These are phyloP conservation scores for Sesbania bispinosa DNA, from an alignment of 306 rosid genomes.

Conservation along the genomic window DNA sequence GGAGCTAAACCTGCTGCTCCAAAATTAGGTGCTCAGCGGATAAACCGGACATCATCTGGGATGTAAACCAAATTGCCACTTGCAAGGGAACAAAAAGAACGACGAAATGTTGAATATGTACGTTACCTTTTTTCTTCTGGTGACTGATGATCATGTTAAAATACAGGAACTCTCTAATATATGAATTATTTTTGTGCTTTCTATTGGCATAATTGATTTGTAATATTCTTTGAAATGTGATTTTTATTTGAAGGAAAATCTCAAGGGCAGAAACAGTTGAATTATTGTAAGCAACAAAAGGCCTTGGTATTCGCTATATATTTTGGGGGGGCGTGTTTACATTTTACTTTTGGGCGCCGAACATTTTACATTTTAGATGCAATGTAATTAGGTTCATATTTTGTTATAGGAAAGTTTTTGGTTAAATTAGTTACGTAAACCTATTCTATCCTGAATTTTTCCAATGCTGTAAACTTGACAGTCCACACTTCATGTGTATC, in stretches of 20 bases:
- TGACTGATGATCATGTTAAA: slow-evolving; percentile 26
- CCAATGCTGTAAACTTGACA: neutral
- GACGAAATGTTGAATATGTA: neutral
- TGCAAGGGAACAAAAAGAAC: slow-evolving; percentile 14
- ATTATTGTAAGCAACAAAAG: slow-evolving; percentile 11
- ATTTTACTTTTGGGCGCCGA: neutral
- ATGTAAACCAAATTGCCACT: slow-evolving; percentile 37
- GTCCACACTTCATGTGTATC: too few species aligned
- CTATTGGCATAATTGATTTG: slow-evolving; percentile 33
- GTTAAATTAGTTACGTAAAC: neutral
- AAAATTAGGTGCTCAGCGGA: slow-evolving; percentile 88
- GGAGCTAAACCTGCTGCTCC: slow-evolving; percentile 76
- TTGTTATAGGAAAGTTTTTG: slow-evolving; percentile 18
- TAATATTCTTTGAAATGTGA: slow-evolving; percentile 32
- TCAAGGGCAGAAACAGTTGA: slow-evolving; percentile 18
- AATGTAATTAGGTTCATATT: slow-evolving; percentile 33
- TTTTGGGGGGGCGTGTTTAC: slow-evolving; percentile 15
- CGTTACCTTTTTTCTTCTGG: slow-evolving; percentile 12
- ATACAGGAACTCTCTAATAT: slow-evolving; percentile 1
- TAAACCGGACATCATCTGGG: slow-evolving; percentile 77
- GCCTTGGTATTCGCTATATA: neutral
- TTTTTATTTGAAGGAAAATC: slow-evolving; percentile 18
- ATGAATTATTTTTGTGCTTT: slow-evolving; percentile 16
- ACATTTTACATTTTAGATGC: slow-evolving; percentile 17
- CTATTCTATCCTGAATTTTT: neutral